phyloP scores from a whole-genome alignment of 306 rosid species.

The Bauhinia variegata region DNA sequence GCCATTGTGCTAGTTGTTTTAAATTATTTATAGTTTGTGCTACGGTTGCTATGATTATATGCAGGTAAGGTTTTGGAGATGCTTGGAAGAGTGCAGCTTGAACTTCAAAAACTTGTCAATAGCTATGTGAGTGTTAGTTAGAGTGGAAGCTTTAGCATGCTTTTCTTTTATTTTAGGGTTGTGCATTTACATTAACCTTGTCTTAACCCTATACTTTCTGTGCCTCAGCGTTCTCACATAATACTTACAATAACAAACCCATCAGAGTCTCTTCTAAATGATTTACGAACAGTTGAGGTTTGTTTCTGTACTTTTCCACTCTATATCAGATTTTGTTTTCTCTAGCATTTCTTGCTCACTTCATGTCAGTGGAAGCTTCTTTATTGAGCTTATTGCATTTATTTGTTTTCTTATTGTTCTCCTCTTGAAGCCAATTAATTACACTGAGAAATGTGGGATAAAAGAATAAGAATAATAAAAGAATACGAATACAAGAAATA shows the following conservation, averaged over 20 bases:
- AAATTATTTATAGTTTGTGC: constrained; percentile 38
- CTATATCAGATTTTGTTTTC: background rate
- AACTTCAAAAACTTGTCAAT: constrained; percentile 85
- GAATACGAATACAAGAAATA: no score
- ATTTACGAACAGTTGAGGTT: constrained; percentile 93
- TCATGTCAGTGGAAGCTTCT: background rate
- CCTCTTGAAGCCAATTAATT: constrained; percentile 6
- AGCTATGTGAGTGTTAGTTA: constrained; percentile 67
- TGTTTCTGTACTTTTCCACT: constrained; percentile 33
- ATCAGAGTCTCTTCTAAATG: constrained; percentile 90
- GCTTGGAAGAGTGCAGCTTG: constrained; percentile 76
- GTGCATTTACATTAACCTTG: constrained; percentile 23
- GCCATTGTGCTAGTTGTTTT: constrained; percentile 37
- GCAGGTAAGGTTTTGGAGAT: constrained; percentile 73
- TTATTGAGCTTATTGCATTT: constrained; percentile 8
- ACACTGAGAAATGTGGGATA: background rate
- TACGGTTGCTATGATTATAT: constrained; percentile 35
- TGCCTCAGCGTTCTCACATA: constrained; percentile 76
- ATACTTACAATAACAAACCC: constrained; percentile 76
- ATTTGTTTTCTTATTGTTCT: background rate
- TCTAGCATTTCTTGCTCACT: background rate
- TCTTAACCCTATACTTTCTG: constrained; percentile 42
- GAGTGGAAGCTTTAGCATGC: constrained; percentile 30
- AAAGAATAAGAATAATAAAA: no score
- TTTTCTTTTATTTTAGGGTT: constrained; percentile 16